phyloP scores from a whole-genome alignment of 805 yeast genomes.

The Sungouiozyma intestinalis region DNA sequence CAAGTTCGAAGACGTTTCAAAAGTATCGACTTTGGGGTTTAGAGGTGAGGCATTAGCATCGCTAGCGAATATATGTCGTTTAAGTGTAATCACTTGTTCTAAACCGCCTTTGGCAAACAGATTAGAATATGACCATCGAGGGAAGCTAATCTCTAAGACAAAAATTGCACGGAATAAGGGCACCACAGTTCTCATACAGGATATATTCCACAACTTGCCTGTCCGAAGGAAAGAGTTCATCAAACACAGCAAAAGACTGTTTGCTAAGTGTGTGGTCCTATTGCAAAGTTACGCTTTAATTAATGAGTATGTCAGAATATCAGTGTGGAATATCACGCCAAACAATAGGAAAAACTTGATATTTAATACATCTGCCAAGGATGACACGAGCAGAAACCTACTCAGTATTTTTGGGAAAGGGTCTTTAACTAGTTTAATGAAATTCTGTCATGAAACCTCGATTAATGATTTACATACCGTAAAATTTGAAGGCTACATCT shows the following conservation, averaged over 20 bases:
- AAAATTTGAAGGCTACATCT: conserved; percentile 49
- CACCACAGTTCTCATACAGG: conserved; percentile 48
- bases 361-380: conserved; percentile 40
- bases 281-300: conserved; percentile 63
- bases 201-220: conserved; percentile 61
- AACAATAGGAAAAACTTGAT: conserved; percentile 43
- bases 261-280: conserved; percentile 50
- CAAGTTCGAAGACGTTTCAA: conserved; percentile 43
- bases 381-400: conserved; percentile 44
- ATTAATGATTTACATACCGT: conserved; percentile 25
- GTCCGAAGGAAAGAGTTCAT: conserved; percentile 70
- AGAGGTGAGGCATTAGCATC: conserved; percentile 78
- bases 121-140: conserved; percentile 46
- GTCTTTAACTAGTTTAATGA: conserved; percentile 5
- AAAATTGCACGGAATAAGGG: conserved; percentile 54
- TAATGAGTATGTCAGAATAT: conserved; percentile 44
- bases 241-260: conserved; percentile 61
- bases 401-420: conserved; percentile 53
- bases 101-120: conserved; percentile 47
- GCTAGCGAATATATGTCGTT: conserved; percentile 43
- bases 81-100: conserved; percentile 43
- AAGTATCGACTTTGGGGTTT: conserved; percentile 54
- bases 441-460: conserved; percentile 5
- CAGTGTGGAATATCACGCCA: conserved; percentile 42
- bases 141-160: conserved; percentile 34